Base-by-base conservation (phyloP, 73 alveolate genomes). In the Breviolum minutum region DNA sequence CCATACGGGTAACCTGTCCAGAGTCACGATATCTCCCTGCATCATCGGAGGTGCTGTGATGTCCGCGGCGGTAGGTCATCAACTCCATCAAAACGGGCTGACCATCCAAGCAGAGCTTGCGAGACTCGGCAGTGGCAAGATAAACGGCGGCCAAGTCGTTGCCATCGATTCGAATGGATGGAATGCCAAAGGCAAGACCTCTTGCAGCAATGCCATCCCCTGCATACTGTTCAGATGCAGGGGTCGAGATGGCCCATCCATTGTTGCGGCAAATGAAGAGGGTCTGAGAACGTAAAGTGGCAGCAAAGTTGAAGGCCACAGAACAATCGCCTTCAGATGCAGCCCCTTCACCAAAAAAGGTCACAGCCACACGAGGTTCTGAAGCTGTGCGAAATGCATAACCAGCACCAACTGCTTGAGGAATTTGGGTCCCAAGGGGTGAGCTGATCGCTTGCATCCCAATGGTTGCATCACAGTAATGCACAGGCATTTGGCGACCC, bases 321-420 rank as follows among this genome's bases (percentile, higher is more conserved):
- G 99, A 86, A 17, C 76, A 95, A 81, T 80, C 95, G 12, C 99
- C 99, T 93, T 99, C 99, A 7, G 99, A 99, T 7, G 99, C 99
- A 16, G 99, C 99, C 26, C 99, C 99, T 61, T 99, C 99, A 62
- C 99, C 99, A 90, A 99, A 99, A 99, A 81, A 99, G 22, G 99
- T 99, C 95, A 99, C 99, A 10, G 99, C 99, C 68, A 99, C 95
- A 54, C 87, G 96, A 9, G 87, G 71, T 27, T 48, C 88, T 12
- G 96, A 32, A 40, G 96, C 73, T 62, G 99, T 96, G 84, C 99
- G 99, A 94, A 87, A 99, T 29, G 99, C 99, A 63, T 99, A 99
- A 63, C 99, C 99, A 22, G 99, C 99, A 13, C 99, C 99, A 17
- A 92, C 98, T 20, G 98, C 98, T 66, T 99, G 99, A 2, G 99